Evolutionary conservation across 768 basidiomycete species (phyloP), one percentile per base, ranked within the genome.

Genomic region (Pleurotus pulmonarius): DNA sequence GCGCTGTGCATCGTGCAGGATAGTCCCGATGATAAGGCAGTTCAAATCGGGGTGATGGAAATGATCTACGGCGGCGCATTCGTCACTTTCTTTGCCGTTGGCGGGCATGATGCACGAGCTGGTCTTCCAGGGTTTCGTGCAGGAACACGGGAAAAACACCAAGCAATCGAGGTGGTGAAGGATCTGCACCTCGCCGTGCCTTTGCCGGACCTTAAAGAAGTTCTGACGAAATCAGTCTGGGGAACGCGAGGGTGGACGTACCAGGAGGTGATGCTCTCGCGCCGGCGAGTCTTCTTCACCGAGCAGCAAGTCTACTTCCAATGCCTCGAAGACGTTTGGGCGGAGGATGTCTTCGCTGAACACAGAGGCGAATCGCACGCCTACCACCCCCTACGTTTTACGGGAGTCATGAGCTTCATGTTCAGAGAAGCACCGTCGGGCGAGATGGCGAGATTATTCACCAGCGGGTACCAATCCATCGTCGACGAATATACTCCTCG

Each of bases 161-260:
- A 49, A 37, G 5, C n/a, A 29, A 29, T 49, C n/a, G 48, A 49
- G 16, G 15, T 49, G n/a, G 34, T 49, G n/a, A 26, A 49, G 34
- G 48, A 37, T 37, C 25, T 49, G 9, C 48, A 49, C n/a, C 48
- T 49, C 13, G 15, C 48, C 26, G 48, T 49, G n/a, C 48, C 48
- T 16, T 6, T 49, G 8, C 29, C 48, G 4, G 38, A 34, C 25
- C 24, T 13, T 9, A 16, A 49, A 16, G 15, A 26, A 26, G 16
- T 25, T 4, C 20, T 49, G 22, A 18, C 48, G 4, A 26, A 49
- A n/a, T 49, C 48, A 5, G 26, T 26, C 7, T 49, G 48, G 48
- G 24, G 26, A 12, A 49, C 25, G 15, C 9, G 48, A 4, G 48
- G 48, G 1, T 49, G 48, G 48, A 49, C 48, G 2, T 49, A 49